Conservation (phyloP, 768 basidiomycete genomes). For the Polyporus arcularius region DNA sequence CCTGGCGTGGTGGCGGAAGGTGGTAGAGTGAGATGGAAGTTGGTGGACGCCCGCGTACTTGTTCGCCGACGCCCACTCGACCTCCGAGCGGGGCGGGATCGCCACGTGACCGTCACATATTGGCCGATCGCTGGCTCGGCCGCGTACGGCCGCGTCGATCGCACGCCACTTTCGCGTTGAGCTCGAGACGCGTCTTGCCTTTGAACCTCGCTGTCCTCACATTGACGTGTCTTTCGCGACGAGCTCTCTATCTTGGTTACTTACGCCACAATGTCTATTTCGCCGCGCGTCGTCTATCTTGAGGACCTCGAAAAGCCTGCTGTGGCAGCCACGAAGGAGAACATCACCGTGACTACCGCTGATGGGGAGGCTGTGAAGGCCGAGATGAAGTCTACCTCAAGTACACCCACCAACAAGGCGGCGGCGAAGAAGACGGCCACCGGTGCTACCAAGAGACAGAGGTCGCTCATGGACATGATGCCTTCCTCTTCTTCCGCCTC, state of each 20-base stretch:
- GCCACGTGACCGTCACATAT: background rate
- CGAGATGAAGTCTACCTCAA: constrained; percentile 6
- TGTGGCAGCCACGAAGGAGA: constrained; percentile 2
- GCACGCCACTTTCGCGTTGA: constrained; percentile 19
- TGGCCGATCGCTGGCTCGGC: background rate
- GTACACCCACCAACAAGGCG: background rate
- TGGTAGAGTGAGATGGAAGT: background rate
- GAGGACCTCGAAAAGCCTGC: constrained; percentile 33
- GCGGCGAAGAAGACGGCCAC: constrained; percentile 18
- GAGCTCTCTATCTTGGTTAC: constrained; percentile 1
- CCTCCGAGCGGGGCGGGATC: background rate
- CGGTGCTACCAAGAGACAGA: constrained; percentile 51
- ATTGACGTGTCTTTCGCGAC: background rate
- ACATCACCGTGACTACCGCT: background rate
- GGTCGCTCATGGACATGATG: constrained; percentile 69
- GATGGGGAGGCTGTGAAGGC: background rate
- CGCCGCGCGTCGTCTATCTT: constrained; percentile 31
- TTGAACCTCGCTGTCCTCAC: background rate
- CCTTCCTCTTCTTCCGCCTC: constrained; percentile 33
- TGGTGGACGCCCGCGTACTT: background rate
- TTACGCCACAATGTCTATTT: constrained; percentile 10
- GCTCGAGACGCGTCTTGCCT: constrained; percentile 16
- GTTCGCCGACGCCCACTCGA: background rate
- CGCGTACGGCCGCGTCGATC: constrained; percentile 6
- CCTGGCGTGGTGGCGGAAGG: constrained; percentile 8